Conservation (phyloP, 2,329 filamentous ascomycete species). For the Lasiodiplodia theobromae region DNA sequence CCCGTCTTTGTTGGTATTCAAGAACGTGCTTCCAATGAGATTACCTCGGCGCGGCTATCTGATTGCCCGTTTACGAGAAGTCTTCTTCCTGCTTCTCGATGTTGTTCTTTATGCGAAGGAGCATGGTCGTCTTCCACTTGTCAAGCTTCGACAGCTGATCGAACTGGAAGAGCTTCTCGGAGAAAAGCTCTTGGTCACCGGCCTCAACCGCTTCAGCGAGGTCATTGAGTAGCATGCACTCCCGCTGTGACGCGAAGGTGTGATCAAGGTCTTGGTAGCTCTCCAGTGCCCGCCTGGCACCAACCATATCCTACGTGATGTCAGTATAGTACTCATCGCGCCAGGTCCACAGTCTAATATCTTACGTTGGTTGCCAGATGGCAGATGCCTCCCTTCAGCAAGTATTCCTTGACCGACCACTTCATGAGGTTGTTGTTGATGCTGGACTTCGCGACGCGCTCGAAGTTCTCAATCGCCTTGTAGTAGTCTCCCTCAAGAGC, state of each 20-base stretch:
- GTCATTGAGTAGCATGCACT: conserved; percentile 82
- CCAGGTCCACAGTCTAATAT: background rate
- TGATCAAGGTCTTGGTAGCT: conserved; percentile 71
- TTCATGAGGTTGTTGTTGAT: conserved; percentile 92
- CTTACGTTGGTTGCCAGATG: conserved; percentile 71
- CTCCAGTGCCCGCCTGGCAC: conserved; percentile 79
- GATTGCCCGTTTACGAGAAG: conserved; percentile 61
- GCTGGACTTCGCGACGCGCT: conserved; percentile 78
- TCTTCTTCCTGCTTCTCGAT: conserved; percentile 77
- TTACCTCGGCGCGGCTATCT: background rate
- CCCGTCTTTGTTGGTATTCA: conserved; percentile 20
- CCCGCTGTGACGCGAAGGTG: conserved; percentile 76
- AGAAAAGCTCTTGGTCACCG: conserved; percentile 81
- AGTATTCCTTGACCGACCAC: conserved; percentile 94
- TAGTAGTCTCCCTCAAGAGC: conserved; percentile 85
- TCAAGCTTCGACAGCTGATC: conserved; percentile 93
- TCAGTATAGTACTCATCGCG: background rate
- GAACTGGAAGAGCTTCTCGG: conserved; percentile 82
- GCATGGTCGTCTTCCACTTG: conserved; percentile 92
- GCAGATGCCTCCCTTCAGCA: conserved; percentile 92
- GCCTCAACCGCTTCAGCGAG: conserved; percentile 76
- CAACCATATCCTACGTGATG: conserved; percentile 70
- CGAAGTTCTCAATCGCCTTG: conserved; percentile 71
- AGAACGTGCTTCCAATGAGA: background rate
- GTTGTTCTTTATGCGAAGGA: conserved; percentile 81